Conservation (phyloP, 306 rosid species). For the Myrica gale region DNA sequence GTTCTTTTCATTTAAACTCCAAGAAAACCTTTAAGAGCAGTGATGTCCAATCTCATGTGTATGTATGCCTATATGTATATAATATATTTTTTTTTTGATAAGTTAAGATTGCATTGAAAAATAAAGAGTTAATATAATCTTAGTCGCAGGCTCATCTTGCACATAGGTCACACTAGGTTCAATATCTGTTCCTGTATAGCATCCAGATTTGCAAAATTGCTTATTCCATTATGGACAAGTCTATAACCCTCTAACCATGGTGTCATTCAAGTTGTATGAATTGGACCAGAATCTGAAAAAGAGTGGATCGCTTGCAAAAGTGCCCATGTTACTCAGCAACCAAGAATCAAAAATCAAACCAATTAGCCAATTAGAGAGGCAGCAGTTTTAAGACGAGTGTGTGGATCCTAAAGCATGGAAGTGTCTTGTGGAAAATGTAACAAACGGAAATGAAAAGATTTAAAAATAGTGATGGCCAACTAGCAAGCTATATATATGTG, state of each 20-base stretch:
- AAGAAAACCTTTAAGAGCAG: neutral
- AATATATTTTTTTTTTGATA: too few species aligned
- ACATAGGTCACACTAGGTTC: neutral
- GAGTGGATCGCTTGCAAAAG: neutral
- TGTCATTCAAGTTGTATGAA: neutral
- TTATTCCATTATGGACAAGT: neutral
- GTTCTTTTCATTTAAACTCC: neutral
- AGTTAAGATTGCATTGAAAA: too few species aligned
- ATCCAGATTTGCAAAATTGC: neutral
- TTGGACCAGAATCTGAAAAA: neutral
- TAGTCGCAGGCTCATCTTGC: neutral
- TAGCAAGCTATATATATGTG: neutral
- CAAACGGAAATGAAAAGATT: neutral
- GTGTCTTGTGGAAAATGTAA: neutral
- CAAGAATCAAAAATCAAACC: neutral
- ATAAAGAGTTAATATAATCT: too few species aligned
- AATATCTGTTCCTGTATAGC: neutral
- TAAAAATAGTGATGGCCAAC: neutral
- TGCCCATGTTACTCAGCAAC: neutral
- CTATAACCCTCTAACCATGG: neutral
- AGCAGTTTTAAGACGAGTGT: neutral
- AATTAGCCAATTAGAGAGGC: neutral
- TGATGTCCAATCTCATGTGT: neutral
- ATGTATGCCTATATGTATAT: neutral
- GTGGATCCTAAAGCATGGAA: neutral